phyloP scores from a whole-genome alignment of 78 protist species.

The Dictyostelium brefeldianum region DNA sequence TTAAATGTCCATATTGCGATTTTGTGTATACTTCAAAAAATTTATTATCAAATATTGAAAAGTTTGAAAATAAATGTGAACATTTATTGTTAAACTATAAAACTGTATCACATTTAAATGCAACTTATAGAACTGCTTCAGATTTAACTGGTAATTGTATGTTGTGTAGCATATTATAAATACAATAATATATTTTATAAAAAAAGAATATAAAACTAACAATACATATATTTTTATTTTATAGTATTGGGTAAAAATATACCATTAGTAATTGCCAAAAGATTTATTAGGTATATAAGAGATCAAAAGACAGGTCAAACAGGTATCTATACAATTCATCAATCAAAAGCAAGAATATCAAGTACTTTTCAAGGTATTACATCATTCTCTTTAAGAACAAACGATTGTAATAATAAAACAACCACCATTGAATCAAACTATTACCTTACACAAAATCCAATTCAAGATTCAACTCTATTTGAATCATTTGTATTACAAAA shows the following conservation, averaged over 20 bases:
- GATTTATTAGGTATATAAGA: slow-evolving; percentile 60
- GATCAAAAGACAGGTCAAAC: slow-evolving; percentile 34
- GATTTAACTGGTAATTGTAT: slow-evolving; percentile 41
- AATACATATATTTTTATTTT: not conserved
- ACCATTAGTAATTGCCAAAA: slow-evolving; percentile 38
- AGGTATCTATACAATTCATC: slow-evolving; percentile 70
- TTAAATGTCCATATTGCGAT: slow-evolving; percentile 39
- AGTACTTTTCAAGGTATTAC: slow-evolving; percentile 72
- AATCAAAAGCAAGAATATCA: slow-evolving; percentile 40
- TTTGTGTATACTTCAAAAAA: not conserved
- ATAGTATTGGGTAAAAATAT: slow-evolving; percentile 48
- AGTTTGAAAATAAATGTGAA: not conserved
- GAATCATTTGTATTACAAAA: slow-evolving; percentile 55
- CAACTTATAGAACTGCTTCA: not conserved
- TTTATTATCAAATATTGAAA: not conserved
- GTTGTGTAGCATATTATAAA: too few species aligned
- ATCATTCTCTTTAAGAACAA: slow-evolving; percentile 20
- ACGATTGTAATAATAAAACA: not conserved
- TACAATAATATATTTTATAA: not conserved
- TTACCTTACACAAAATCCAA: slow-evolving; percentile 41
- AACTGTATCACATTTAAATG: not conserved
- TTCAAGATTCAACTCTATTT: slow-evolving; percentile 28
- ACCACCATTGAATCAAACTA: not conserved
- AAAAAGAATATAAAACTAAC: not conserved
- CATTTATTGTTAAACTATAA: slow-evolving; percentile 1